Conservation (phyloP, 1,284 basidiomycete species). For the Pisolithus thermaeus region DNA sequence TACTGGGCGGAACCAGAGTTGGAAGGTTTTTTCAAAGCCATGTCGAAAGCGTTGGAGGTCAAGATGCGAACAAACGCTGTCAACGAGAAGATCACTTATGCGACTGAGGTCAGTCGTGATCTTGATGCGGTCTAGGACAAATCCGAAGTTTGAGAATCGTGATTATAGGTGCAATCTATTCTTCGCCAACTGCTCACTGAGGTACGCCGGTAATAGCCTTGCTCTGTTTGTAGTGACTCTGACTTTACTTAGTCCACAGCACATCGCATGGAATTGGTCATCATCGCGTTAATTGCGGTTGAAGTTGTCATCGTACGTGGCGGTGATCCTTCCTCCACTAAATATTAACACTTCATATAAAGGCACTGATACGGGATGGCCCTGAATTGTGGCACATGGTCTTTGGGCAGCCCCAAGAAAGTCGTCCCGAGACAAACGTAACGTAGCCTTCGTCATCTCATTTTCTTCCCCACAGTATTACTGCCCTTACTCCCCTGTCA, state of each 20-base stretch:
- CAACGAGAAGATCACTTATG: slow-evolving; percentile 91
- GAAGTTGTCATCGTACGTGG: slow-evolving; percentile 79
- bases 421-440: slow-evolving; percentile 1
- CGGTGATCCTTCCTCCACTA: background rate
- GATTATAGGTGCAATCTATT: slow-evolving; percentile 56
- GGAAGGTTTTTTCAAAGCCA: slow-evolving; percentile 81
- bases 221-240: slow-evolving; percentile 3
- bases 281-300: slow-evolving; percentile 85
- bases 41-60: slow-evolving; percentile 80
- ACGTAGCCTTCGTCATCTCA: slow-evolving; percentile 2
- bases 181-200: slow-evolving; percentile 76
- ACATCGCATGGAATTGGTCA: slow-evolving; percentile 88
- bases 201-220: slow-evolving; percentile 32
- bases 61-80: slow-evolving; percentile 72
- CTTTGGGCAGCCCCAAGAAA: slow-evolving; percentile 17
- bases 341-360: slow-evolving; percentile 45
- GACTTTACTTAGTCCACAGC: slow-evolving; percentile 58
- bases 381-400: slow-evolving; percentile 26
- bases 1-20: slow-evolving; percentile 90
- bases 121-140: slow-evolving; percentile 1
- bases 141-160: slow-evolving; percentile 1
- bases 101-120: slow-evolving; percentile 58
- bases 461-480: background rate
- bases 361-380: slow-evolving; percentile 29
- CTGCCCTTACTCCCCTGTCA: background rate